phyloP scores from a whole-genome alignment of 1,284 basidiomycete species.

The Mycena sp. region DNA sequence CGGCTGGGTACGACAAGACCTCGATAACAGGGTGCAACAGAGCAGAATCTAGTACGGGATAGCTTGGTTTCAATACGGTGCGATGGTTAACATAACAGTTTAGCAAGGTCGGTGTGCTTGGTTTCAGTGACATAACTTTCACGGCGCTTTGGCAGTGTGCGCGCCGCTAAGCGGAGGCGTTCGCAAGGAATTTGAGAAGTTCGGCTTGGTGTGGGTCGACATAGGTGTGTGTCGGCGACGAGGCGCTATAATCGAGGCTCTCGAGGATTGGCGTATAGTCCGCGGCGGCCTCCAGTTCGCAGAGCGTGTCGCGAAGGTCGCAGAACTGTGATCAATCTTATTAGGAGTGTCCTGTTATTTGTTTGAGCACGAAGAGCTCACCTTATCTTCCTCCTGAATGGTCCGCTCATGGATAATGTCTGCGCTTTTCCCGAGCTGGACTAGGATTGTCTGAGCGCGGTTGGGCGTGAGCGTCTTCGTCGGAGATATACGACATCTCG shows the following conservation, averaged over 20 bases:
- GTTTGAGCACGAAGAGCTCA: neutral
- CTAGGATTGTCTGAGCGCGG: conserved; percentile 15
- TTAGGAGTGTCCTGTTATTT: no score
- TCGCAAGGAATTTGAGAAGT: neutral
- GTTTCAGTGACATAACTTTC: no score
- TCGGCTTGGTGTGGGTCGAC: neutral
- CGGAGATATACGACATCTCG: neutral
- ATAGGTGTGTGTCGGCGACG: conserved; percentile 1
- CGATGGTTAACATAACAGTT: no score
- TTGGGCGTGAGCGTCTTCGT: neutral
- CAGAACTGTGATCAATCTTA: neutral
- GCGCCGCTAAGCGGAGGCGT: no score
- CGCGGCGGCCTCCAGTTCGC: neutral
- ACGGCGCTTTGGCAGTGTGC: no score
- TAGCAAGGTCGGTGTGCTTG: no score
- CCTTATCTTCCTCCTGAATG: conserved; percentile 8
- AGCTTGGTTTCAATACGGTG: no score
- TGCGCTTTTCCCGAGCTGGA: conserved; percentile 2
- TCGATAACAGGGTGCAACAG: no score
- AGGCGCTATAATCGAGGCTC: neutral
- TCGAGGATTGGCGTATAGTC: neutral
- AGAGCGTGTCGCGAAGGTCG: neutral
- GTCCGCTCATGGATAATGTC: neutral
- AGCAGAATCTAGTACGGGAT: no score
- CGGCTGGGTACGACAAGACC: no score